Percentiles rank a stretch among this genome's conserved stretches.
phyloP scores from a whole-genome alignment of 2,329 filamentous ascomycete species.

The Blastomyces silverae region DNA sequence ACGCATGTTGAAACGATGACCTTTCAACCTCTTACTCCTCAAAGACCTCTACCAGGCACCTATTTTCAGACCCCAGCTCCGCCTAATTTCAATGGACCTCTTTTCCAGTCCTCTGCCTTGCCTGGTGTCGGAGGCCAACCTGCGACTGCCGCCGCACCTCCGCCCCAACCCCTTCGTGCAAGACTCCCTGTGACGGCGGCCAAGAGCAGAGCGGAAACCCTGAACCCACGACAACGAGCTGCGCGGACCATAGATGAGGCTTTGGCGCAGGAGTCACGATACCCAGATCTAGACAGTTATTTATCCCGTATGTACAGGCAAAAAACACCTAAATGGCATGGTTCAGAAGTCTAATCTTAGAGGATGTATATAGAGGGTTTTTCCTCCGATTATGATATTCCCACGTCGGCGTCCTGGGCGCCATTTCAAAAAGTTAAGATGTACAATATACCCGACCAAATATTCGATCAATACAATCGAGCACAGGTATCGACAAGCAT shows the following conservation, averaged over 20 bases:
- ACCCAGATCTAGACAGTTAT: constrained; percentile 84
- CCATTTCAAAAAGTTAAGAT: constrained; percentile 83
- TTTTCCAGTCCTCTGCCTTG: constrained; percentile 23
- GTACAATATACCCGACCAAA: constrained; percentile 83
- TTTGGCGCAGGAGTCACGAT: constrained; percentile 67
- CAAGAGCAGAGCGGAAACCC: constrained; percentile 44
- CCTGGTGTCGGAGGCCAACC: constrained; percentile 11
- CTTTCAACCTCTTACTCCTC: constrained; percentile 38
- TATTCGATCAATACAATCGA: constrained; percentile 87
- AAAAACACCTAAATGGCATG: background rate
- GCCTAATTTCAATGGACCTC: constrained; percentile 34
- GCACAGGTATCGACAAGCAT: constrained; percentile 85
- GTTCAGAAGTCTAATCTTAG: constrained; percentile 1
- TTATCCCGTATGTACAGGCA: constrained; percentile 64
- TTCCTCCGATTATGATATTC: constrained; percentile 85
- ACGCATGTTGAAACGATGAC: constrained; percentile 34
- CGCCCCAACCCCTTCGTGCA: constrained; percentile 16
- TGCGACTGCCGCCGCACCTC: constrained; percentile 11
- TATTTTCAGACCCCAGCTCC: constrained; percentile 39
- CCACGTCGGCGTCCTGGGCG: constrained; percentile 62
- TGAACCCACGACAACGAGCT: constrained; percentile 69
- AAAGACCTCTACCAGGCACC: constrained; percentile 38
- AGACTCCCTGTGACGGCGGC: constrained; percentile 27
- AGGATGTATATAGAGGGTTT: constrained; percentile 59
- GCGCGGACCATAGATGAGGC: constrained; percentile 76